A percentile compares a stretch with the other conserved stretches of the same genome.
These are phyloP conservation scores for Lactuca saligna DNA, from an alignment of 129 eudicot species.

Conservation along the genomic window DNA sequence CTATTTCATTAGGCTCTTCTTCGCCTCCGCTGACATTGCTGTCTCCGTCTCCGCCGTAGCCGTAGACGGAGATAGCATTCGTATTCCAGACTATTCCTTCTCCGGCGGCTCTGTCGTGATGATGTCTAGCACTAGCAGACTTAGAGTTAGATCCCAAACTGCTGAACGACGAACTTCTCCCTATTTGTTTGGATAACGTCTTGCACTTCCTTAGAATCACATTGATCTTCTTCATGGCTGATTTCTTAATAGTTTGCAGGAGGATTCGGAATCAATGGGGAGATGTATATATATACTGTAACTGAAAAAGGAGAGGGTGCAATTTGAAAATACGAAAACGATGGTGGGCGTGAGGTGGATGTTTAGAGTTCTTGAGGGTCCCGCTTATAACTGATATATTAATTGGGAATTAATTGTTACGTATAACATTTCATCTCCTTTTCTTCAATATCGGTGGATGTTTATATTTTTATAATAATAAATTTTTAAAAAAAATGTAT, in stretches of 20 bases:
- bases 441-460: not conserved
- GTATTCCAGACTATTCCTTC: conserved; percentile 31
- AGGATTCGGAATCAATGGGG: conserved; percentile 7
- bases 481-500: too few relatives aligned
- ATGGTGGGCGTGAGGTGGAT: conserved; percentile 15
- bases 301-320: conserved; percentile 9
- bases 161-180: conserved; percentile 46
- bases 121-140: conserved; percentile 36
- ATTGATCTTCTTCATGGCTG: conserved; percentile 62
- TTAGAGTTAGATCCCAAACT: conserved; percentile 65
- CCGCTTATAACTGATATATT: not conserved
- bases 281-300: conserved; percentile 1
- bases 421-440: not conserved
- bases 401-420: conserved; percentile 10
- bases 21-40: not conserved
- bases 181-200: conserved; percentile 57
- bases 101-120: not conserved
- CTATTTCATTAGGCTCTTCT: conserved; percentile 36
- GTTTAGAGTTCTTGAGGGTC: conserved; percentile 8
- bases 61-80: conserved; percentile 18
- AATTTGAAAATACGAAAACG: not conserved
- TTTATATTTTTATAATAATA: too few relatives aligned
- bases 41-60: not conserved
- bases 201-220: conserved; percentile 63
- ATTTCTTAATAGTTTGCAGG: not conserved